Evolutionary conservation across 257 asterid species (phyloP).

Genomic region (Solanum ahanhuiri): DNA sequence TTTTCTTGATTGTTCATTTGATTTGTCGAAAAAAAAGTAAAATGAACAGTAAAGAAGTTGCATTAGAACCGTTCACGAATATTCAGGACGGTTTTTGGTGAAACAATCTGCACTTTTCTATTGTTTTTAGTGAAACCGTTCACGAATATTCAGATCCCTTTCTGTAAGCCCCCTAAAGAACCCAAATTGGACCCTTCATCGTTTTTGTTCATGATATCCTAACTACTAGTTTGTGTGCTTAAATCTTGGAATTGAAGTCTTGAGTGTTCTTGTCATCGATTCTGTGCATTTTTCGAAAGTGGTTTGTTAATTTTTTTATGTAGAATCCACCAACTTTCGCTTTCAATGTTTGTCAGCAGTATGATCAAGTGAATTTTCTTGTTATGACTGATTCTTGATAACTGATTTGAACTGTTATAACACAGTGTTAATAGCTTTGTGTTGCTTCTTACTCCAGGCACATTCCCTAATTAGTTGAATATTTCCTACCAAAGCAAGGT

Average conservation of each 20-base stretch:
- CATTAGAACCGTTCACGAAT: background rate
- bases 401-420: background rate
- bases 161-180: background rate
- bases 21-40: background rate
- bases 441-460: background rate
- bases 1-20: background rate
- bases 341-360: background rate
- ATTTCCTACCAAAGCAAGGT: background rate
- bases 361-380: background rate
- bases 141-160: background rate
- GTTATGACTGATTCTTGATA: background rate
- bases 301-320: background rate
- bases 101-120: background rate
- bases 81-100: background rate
- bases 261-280: background rate
- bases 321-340: background rate
- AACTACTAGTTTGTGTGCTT: background rate
- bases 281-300: background rate
- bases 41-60: background rate
- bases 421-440: background rate
- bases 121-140: background rate
- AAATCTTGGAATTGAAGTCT: background rate
- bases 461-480: background rate
- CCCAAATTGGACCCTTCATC: background rate
- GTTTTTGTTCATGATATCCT: background rate